Conservation (phyloP, 2,329 filamentous ascomycete species). For the Pezicula radicicola region DNA sequence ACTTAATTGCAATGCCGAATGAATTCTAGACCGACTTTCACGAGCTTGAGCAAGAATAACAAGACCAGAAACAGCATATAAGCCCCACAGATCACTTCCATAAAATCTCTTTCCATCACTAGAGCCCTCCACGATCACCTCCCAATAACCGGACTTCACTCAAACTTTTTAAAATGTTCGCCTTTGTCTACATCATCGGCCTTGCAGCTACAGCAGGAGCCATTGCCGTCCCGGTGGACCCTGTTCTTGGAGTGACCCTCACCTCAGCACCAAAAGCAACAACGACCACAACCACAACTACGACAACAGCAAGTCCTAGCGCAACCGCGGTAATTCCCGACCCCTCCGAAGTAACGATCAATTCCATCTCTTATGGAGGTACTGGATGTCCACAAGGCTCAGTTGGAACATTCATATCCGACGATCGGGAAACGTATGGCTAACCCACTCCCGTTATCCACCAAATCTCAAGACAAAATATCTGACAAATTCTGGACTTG, state of each 20-base stretch:
- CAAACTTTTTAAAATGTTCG: constrained; percentile 15
- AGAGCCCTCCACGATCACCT: neutral
- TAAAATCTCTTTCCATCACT: neutral
- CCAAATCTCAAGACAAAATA: constrained; percentile 11
- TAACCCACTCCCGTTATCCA: neutral
- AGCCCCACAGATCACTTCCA: constrained; percentile 4
- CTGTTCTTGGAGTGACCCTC: constrained; percentile 14
- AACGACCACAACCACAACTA: constrained; percentile 4
- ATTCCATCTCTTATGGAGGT: constrained; percentile 42
- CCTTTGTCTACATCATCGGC: constrained; percentile 13
- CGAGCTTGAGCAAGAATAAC: too few relatives aligned
- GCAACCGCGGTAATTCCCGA: constrained; percentile 21
- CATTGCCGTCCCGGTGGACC: constrained; percentile 17
- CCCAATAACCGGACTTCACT: constrained; percentile 2
- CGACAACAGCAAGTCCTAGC: neutral
- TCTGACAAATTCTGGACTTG: constrained; percentile 7
- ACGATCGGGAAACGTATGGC: constrained; percentile 37
- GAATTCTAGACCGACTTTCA: too few relatives aligned
- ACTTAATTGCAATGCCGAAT: too few relatives aligned
- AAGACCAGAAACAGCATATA: too few relatives aligned
- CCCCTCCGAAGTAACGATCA: constrained; percentile 35
- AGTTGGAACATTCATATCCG: constrained; percentile 38
- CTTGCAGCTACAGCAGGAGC: constrained; percentile 12
- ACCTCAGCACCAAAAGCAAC: neutral
- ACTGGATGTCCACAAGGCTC: constrained; percentile 43